Evolutionary conservation across 768 basidiomycete genomes (phyloP), one percentile per base, ranked within the genome.

Genomic region (Pisolithus sp.): DNA sequence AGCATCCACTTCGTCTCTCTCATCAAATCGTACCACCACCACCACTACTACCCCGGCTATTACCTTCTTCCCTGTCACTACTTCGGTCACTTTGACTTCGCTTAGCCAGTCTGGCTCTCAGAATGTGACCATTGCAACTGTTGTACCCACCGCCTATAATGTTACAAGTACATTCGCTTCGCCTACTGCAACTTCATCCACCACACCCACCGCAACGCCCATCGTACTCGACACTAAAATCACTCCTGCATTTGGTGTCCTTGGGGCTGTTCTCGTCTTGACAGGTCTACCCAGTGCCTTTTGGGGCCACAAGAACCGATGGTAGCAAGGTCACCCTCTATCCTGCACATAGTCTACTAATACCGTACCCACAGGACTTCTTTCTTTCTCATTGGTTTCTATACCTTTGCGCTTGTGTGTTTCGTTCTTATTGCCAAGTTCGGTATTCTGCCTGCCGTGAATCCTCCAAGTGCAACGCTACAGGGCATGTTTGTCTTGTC

Each of bases 231-330:
- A 75, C 20, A 92, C 93, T 18, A 78, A 72, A 62, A 72, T 95
- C 36, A 89, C 92, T 62, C 89, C 90, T 24, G 93, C 84, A 15
- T 97, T 94, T 68, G 93, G 84, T 47, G 89, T 93, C 28, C 77
- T 93, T 15, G 94, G 94, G 44, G 88, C 81, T 5, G 69, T 96
- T 54, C 82, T 97, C 64, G 92, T 96, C 58, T 62, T 96, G 46
- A 92, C 89, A 8, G 94, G 94, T 44, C 73, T 94, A 6, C 91
- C 92, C 8, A 88, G 89, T 48, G 88, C 89, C 3, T 91, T 92
- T 59, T 85, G 89, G 71, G 94, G 94, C 20, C 92, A 93, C 72
- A 95, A 95, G 77, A 94, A 96, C 67, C 75, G 93, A 77, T 95
- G 94, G 93, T 88, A 62, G 78, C 72, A 39, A 48, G 40, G 48